Conservation (phyloP, 2,329 filamentous ascomycete genomes). For the Madurella fahalii region DNA sequence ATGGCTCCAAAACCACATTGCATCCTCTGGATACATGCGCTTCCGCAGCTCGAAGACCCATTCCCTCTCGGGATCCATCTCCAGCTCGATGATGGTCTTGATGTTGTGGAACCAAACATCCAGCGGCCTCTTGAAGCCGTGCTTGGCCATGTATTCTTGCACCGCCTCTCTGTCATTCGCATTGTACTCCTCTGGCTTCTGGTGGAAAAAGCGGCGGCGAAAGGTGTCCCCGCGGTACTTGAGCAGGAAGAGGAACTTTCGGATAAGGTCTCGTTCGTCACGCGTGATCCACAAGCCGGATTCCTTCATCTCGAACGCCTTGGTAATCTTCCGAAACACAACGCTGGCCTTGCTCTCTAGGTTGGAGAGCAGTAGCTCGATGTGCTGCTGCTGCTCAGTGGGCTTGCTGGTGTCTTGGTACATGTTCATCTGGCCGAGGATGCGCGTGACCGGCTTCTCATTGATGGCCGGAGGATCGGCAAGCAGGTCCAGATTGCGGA, state of each 20-base stretch:
- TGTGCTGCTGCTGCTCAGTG: constrained; percentile 4
- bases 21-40: constrained; percentile 25
- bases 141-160: constrained; percentile 25
- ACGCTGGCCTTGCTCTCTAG: constrained; percentile 15
- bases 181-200: constrained; percentile 32
- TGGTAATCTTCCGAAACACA: constrained; percentile 21
- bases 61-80: constrained; percentile 22
- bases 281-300: constrained; percentile 30
- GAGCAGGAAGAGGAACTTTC: constrained; percentile 45
- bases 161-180: constrained; percentile 23
- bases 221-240: constrained; percentile 39
- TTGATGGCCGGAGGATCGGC: constrained; percentile 12
- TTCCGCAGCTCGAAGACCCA: constrained; percentile 23
- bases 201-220: constrained; percentile 34
- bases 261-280: constrained; percentile 34
- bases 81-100: constrained; percentile 25
- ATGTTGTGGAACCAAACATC: constrained; percentile 30
- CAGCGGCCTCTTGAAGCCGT: constrained; percentile 25
- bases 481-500: constrained; percentile 14
- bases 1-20: constrained; percentile 26
- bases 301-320: constrained; percentile 11
- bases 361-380: constrained; percentile 17
- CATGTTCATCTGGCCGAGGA: constrained; percentile 23
- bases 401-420: constrained; percentile 21
- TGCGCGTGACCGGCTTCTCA: constrained; percentile 21